Percentiles rank a stretch among this genome's conserved stretches.
These are phyloP conservation scores for Alternaria brassicicola DNA, from an alignment of 2,329 filamentous ascomycete genomes.

Conservation along the genomic window DNA sequence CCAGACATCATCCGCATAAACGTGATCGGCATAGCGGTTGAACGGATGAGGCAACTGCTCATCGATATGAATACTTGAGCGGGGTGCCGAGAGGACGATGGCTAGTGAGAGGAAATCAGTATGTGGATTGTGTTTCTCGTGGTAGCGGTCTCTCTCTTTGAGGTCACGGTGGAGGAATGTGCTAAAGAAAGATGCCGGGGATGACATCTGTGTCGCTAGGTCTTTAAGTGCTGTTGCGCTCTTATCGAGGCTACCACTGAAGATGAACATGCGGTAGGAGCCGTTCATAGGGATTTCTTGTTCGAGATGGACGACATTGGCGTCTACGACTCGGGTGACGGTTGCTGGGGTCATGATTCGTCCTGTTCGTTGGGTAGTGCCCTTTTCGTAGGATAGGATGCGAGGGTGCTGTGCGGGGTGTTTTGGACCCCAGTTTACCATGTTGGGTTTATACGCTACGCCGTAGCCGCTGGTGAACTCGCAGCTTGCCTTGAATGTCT, in stretches of 20 bases:
- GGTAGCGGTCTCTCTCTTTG: slow-evolving; percentile 59
- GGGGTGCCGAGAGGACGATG: slow-evolving; percentile 72
- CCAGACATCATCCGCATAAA: slow-evolving; percentile 85
- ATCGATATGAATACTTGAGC: slow-evolving; percentile 73
- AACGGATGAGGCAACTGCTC: slow-evolving; percentile 73
- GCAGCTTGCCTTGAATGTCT: slow-evolving; percentile 88
- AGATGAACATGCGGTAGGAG: slow-evolving; percentile 84
- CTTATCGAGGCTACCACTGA: slow-evolving; percentile 69
- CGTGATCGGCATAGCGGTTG: slow-evolving; percentile 76
- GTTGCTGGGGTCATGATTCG: slow-evolving; percentile 77
- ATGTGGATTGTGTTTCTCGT: slow-evolving; percentile 85
- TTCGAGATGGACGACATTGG: slow-evolving; percentile 88
- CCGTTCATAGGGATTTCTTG: slow-evolving; percentile 90
- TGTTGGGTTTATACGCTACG: slow-evolving; percentile 81
- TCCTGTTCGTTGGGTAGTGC: slow-evolving; percentile 70
- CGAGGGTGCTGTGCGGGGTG: slow-evolving; percentile 74
- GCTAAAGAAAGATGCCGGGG: slow-evolving; percentile 74
- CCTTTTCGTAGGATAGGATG: slow-evolving; percentile 64
- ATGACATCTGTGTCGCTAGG: slow-evolving; percentile 68
- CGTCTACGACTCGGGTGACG: slow-evolving; percentile 85
- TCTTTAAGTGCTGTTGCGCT: slow-evolving; percentile 71
- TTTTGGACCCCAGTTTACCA: slow-evolving; percentile 78
- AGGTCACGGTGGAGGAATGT: slow-evolving; percentile 68
- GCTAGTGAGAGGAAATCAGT: slow-evolving; percentile 80
- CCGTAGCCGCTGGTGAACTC: slow-evolving; percentile 94